phyloP scores from a whole-genome alignment of 495 filamentous ascomycete genomes.

The Aspergillus haitiensis region DNA sequence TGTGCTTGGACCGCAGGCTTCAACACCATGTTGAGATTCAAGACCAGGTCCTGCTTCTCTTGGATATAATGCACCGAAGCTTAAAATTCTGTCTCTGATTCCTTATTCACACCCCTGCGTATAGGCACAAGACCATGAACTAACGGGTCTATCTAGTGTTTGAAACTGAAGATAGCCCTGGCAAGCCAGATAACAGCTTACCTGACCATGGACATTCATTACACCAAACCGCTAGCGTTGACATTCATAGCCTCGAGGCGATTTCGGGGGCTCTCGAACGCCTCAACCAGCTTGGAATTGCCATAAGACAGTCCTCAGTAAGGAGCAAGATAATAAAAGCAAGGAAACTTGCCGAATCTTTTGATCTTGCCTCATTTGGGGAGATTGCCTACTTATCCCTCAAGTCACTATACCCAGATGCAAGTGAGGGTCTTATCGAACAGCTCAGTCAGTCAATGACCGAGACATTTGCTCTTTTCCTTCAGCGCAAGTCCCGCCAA shows the following conservation, averaged over 20 bases:
- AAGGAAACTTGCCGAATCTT: background rate
- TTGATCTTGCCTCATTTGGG: slow-evolving; percentile 9
- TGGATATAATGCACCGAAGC: slow-evolving; percentile 10
- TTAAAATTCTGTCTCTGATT: background rate
- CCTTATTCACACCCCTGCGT: no score
- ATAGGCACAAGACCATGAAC: no score
- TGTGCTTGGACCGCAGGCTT: slow-evolving; percentile 8
- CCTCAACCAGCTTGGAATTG: slow-evolving; percentile 6
- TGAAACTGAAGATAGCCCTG: background rate
- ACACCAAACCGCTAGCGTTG: background rate
- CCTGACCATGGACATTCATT: background rate
- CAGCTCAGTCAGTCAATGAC: slow-evolving; percentile 9
- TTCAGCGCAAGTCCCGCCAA: slow-evolving; percentile 5
- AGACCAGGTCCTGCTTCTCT: slow-evolving; percentile 11
- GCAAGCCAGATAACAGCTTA: background rate
- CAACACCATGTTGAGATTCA: slow-evolving; percentile 8
- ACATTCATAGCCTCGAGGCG: slow-evolving; percentile 1
- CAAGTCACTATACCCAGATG: slow-evolving; percentile 4
- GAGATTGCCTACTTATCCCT: background rate
- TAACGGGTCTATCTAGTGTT: background rate
- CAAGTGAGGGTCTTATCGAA: background rate
- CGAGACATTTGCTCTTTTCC: background rate
- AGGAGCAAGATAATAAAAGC: background rate
- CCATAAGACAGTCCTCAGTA: slow-evolving; percentile 10
- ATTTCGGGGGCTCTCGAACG: slow-evolving; percentile 1